Conservation (phyloP, 2,329 filamentous ascomycete species). For the Amesomyces nigricolor region DNA sequence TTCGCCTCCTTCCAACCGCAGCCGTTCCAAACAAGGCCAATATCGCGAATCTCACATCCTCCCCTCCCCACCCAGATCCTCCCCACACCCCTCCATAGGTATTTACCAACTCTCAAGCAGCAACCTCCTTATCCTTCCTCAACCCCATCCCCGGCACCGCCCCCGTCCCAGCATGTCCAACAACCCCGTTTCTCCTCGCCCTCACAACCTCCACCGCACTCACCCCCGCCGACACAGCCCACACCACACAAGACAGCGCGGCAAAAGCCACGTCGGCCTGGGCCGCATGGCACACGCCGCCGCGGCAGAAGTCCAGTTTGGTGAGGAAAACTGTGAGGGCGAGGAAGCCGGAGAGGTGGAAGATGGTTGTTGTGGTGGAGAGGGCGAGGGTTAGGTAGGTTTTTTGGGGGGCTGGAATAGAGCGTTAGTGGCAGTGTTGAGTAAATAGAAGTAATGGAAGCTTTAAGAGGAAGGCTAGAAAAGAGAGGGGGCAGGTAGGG, state of each 20-base stretch:
- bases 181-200: conserved; percentile 31
- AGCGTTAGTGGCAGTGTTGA: too few relatives aligned
- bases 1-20: too few relatives aligned
- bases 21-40: too few relatives aligned
- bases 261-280: conserved; percentile 51
- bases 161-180: conserved; percentile 22
- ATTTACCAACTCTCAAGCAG: background rate
- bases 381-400: conserved; percentile 45
- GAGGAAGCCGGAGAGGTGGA: conserved; percentile 85
- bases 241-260: conserved; percentile 48
- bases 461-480: background rate
- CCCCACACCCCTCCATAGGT: background rate
- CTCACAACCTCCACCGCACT: conserved; percentile 44
- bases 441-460: too few relatives aligned
- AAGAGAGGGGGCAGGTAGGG: background rate
- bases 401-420: conserved; percentile 40
- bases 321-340: conserved; percentile 57
- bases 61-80: background rate
- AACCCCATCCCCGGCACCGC: conserved; percentile 25
- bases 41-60: background rate
- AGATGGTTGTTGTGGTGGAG: conserved; percentile 56
- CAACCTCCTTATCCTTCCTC: conserved; percentile 8
- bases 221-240: conserved; percentile 45
- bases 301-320: conserved; percentile 51
- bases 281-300: conserved; percentile 50